Percentiles rank a stretch among this genome's conserved stretches.
Conservation (phyloP, 1,139 yeast species). For the Nakaseomyces sp. region DNA sequence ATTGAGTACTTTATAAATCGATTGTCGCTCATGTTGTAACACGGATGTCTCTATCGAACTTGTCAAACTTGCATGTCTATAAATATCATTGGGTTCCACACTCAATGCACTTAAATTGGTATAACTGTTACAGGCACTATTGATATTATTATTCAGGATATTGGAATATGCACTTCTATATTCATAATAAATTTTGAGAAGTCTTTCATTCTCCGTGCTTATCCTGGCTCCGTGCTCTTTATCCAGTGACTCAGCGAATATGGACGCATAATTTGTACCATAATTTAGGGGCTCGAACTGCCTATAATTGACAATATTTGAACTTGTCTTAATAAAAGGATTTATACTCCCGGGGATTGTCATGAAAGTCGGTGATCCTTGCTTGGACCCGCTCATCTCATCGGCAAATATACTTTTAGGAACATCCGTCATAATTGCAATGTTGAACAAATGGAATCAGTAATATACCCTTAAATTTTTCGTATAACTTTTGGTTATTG, state of each 20-base stretch:
- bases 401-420: neutral
- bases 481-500: too few species aligned
- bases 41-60: constrained; percentile 17
- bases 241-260: constrained; percentile 10
- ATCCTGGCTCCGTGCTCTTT: constrained; percentile 10
- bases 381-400: neutral
- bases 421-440: neutral
- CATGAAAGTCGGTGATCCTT: constrained; percentile 1
- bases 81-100: constrained; percentile 6
- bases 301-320: neutral
- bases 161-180: constrained; percentile 3
- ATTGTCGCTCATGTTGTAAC: constrained; percentile 12
- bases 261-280: constrained; percentile 10
- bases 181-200: constrained; percentile 19
- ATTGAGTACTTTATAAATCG: constrained; percentile 11
- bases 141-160: neutral
- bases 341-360: neutral
- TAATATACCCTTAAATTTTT: too few species aligned
- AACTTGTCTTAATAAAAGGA: neutral
- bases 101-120: constrained; percentile 7
- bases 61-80: constrained; percentile 18
- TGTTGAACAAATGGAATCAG: too few species aligned
- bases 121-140: constrained; percentile 9
- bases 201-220: constrained; percentile 15
- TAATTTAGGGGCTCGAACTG: constrained; percentile 7